Evolutionary conservation across 2,329 filamentous ascomycete genomes (phyloP).

Genomic region (Fusarium miscanthi): DNA sequence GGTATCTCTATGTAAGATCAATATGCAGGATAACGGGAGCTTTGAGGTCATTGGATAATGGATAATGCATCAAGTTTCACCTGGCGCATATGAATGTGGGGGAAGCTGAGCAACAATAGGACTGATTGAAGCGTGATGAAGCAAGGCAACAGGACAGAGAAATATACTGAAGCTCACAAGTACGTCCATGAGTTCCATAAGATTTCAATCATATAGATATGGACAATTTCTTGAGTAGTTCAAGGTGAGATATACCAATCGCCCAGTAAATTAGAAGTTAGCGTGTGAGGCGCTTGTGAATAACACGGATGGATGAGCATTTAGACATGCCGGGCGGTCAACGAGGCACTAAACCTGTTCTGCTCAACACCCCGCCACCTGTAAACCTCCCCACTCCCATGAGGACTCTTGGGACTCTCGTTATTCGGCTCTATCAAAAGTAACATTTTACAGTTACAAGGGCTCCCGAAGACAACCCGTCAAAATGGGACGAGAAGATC

Average conservation of each 20-base stretch:
- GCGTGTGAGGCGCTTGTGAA: not conserved
- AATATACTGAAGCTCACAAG: not conserved
- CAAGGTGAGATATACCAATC: not conserved
- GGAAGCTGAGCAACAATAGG: not conserved
- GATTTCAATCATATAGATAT: not conserved
- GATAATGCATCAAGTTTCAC: slow-evolving; percentile 13
- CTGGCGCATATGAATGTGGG: not conserved
- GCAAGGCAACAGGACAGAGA: not conserved
- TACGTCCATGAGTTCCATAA: not conserved
- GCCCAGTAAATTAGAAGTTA: not conserved
- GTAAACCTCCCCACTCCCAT: slow-evolving; percentile 41
- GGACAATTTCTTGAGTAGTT: not conserved
- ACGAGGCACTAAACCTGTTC: slow-evolving; percentile 36
- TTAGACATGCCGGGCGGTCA: slow-evolving; percentile 53
- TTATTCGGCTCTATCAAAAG: slow-evolving; percentile 25
- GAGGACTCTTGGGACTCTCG: slow-evolving; percentile 36
- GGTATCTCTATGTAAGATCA: not conserved
- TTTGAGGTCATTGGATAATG: slow-evolving; percentile 10
- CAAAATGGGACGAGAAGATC: slow-evolving; percentile 81
- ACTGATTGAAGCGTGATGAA: not conserved
- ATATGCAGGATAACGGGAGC: not conserved
- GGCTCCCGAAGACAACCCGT: not conserved
- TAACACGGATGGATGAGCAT: not conserved
- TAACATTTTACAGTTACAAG: slow-evolving; percentile 8
- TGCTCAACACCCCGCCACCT: slow-evolving; percentile 45